phyloP scores from a whole-genome alignment of 176 grass and related monocot genomes.

The Raddia distichophylla region DNA sequence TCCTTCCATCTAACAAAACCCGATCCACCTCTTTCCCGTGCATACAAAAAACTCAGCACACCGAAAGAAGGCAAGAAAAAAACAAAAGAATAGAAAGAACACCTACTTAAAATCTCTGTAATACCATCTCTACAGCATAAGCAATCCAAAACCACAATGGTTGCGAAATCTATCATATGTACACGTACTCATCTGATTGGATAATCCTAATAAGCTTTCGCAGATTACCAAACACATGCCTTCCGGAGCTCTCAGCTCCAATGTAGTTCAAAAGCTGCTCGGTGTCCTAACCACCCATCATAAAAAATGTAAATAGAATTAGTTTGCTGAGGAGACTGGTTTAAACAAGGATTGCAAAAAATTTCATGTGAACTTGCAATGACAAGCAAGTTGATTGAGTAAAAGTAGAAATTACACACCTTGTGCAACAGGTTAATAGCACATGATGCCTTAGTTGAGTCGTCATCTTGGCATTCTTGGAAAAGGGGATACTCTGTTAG shows the following conservation, averaged over 20 bases:
- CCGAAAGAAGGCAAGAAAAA: conserved; percentile 28
- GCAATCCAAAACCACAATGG: not conserved
- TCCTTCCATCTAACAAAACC: conserved; percentile 20
- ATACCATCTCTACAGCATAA: conserved; percentile 30
- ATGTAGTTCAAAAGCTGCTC: conserved; percentile 68
- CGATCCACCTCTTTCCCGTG: conserved; percentile 15
- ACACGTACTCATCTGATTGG: conserved; percentile 52
- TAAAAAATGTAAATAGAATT: not conserved
- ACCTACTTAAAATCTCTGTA: conserved; percentile 41
- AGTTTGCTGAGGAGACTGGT: not conserved
- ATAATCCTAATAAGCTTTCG: conserved; percentile 57
- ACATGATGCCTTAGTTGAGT: conserved; percentile 43
- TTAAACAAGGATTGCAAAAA: conserved; percentile 13
- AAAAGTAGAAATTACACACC: conserved; percentile 35
- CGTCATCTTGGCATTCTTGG: conserved; percentile 52
- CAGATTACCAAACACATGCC: conserved; percentile 57
- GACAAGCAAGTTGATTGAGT: not conserved
- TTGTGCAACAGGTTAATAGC: conserved; percentile 59
- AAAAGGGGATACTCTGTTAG: conserved; percentile 58
- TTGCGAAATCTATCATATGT: conserved; percentile 30
- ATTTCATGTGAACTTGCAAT: not conserved
- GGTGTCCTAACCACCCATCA: conserved; percentile 42
- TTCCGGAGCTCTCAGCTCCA: conserved; percentile 45
- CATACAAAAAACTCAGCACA: conserved; percentile 53
- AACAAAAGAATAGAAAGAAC: conserved; percentile 20